Conservation (phyloP, 164 flowering plant species). For the Liquidambar formosana region DNA sequence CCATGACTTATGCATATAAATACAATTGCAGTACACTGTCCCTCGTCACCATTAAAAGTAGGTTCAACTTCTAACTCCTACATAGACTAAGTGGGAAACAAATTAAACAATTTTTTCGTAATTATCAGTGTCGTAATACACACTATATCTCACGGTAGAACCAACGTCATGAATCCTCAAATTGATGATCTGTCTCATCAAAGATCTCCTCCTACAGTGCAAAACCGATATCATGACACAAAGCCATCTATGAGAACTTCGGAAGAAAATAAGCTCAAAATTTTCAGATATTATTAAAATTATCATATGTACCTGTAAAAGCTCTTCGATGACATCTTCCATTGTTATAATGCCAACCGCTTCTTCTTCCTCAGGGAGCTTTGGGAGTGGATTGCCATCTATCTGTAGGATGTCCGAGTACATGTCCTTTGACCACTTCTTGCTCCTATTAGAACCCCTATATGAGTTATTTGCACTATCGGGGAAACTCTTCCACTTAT, state of each 20-base stretch:
- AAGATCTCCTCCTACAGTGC: constrained; percentile 46
- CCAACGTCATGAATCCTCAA: constrained; percentile 35
- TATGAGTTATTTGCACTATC: constrained; percentile 37
- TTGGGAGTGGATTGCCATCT: constrained; percentile 67
- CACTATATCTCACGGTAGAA: background rate
- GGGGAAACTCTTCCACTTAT: constrained; percentile 88
- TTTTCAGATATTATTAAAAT: background rate
- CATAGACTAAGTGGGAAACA: background rate
- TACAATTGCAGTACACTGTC: background rate
- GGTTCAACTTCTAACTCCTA: background rate
- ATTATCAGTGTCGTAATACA: background rate
- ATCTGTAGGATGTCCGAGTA: constrained; percentile 71
- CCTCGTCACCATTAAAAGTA: background rate
- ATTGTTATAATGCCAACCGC: constrained; percentile 92
- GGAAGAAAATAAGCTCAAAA: background rate
- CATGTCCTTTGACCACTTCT: constrained; percentile 77
- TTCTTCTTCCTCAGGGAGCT: constrained; percentile 75
- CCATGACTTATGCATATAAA: too few species aligned
- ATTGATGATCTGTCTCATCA: constrained; percentile 53
- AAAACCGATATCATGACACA: background rate
- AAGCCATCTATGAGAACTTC: background rate
- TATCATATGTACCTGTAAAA: constrained; percentile 62
- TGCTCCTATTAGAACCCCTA: constrained; percentile 52
- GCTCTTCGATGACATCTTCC: constrained; percentile 86
- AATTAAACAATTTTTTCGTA: constrained; percentile 4